Percentiles rank a stretch among this genome's conserved stretches.
Conservation (phyloP, 208 protist genomes). For the Leptomonas seymouri region DNA sequence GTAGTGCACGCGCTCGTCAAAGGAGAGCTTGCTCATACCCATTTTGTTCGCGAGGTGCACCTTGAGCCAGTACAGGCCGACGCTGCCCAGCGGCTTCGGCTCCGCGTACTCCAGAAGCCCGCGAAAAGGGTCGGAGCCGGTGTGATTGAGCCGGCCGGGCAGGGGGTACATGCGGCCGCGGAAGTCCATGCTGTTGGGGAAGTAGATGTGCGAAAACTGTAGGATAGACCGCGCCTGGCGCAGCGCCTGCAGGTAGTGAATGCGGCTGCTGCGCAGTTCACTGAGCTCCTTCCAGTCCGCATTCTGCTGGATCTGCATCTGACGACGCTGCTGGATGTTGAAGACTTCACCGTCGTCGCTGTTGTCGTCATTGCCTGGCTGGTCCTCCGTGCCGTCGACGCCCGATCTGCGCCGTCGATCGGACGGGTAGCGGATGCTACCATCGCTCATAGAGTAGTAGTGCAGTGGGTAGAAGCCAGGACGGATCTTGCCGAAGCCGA, state of each 20-base stretch:
- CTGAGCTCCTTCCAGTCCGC: conserved; percentile 84
- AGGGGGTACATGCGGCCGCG: conserved; percentile 98
- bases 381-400: background rate
- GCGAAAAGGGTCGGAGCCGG: conserved; percentile 94
- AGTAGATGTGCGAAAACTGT: conserved; percentile 95
- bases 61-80: conserved; percentile 97
- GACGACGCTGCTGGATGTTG: conserved; percentile 65
- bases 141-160: conserved; percentile 97
- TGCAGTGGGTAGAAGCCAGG: conserved; percentile 91
- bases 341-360: conserved; percentile 41
- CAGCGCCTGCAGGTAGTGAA: conserved; percentile 89
- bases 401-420: conserved; percentile 15
- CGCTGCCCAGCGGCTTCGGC: conserved; percentile 91
- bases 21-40: conserved; percentile 96
- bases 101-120: conserved; percentile 96
- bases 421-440: conserved; percentile 56
- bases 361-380: conserved; percentile 39
- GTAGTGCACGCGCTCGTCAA: conserved; percentile 95
- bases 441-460: conserved; percentile 69
- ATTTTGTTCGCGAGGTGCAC: conserved; percentile 98
- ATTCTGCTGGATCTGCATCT: conserved; percentile 71
- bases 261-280: conserved; percentile 86
- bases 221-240: conserved; percentile 90
- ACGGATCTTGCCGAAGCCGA: conserved; percentile 90
- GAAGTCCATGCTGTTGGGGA: conserved; percentile 99